These are phyloP conservation scores for Cylindrodendrum hubeiense DNA, from an alignment of 2,329 filamentous ascomycete genomes.

Conservation along the genomic window DNA sequence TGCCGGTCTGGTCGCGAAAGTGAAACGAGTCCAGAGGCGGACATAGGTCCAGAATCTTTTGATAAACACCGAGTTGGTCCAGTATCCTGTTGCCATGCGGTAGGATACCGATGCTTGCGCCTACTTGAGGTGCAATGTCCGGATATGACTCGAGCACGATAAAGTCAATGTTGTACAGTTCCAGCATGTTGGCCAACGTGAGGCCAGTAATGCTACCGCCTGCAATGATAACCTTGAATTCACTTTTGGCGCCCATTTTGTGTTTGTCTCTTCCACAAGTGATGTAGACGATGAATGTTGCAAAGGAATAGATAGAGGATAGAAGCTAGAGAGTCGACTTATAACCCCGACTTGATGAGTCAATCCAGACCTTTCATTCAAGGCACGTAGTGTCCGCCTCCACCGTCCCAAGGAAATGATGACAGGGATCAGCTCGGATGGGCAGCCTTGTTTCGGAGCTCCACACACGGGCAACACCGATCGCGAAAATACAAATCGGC, in stretches of 20 bases:
- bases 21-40: slow-evolving; percentile 21
- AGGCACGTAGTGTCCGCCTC: neutral
- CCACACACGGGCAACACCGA: neutral
- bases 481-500: neutral
- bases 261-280: neutral
- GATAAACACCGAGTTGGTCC: slow-evolving; percentile 58
- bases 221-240: slow-evolving; percentile 27
- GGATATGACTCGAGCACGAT: slow-evolving; percentile 60
- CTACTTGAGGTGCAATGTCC: slow-evolving; percentile 58
- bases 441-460: neutral
- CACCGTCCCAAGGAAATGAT: neutral
- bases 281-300: neutral
- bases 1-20: slow-evolving; percentile 17
- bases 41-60: slow-evolving; percentile 12
- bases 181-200: slow-evolving; percentile 29
- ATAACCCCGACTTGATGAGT: neutral
- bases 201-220: slow-evolving; percentile 33
- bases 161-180: slow-evolving; percentile 56
- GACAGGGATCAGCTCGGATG: neutral
- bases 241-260: slow-evolving; percentile 18
- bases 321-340: neutral
- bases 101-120: slow-evolving; percentile 61
- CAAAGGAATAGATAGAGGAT: neutral
- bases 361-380: no score
- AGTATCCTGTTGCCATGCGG: slow-evolving; percentile 59